Evolutionary conservation across 1,284 basidiomycete species (phyloP), one percentile per base, ranked within the genome.

Genomic region (Testicularia cyperi): DNA sequence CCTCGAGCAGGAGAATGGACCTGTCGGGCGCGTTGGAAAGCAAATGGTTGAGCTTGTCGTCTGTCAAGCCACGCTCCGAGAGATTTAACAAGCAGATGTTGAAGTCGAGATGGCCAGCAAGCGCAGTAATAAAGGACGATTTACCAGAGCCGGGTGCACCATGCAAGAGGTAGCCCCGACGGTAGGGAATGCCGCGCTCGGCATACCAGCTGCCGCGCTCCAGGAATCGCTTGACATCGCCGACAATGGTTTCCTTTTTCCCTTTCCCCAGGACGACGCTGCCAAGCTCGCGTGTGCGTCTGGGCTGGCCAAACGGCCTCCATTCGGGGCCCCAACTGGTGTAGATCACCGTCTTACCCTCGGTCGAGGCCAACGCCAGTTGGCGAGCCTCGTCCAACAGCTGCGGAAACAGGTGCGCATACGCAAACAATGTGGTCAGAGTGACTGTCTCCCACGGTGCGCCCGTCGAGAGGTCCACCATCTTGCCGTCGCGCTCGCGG

Each of bases 81-180:
- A 99, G 83, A 78, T 98, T 98, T 36, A 99, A 82, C 20, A 98
- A 79, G 76, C 92, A 97, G 48, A 99, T 96, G 78, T 98, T 92
- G 80, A 97, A 44, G 85, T 70, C 86, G 21, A 98, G 79, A 14
- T 85, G 84, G 10, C 94, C 95, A 8, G 95, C 95, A 7, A 98
- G 82, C 4, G 95, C 92, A 77, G 96, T 92, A 65, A 98, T 98
- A 79, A 92, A 98, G 0, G 92, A 97, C 1, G 92, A 94, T 78
- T 99, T 99, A 44, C 95, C 95, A 0, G 91, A 95, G 16, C 95
- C 95, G 1, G 95, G 95, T 15, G 95, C 92, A 6, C 95, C 95
- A 72, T 98, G 85, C 10, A 98, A 80, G 14, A 99, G 83, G 77
- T 97, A 97, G 26, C 95, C 95, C 65, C 95, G 83, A 20, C 95